These are phyloP conservation scores for Alternaria gansuensis DNA, from an alignment of 2,329 filamentous ascomycete species.

Conservation along the genomic window DNA sequence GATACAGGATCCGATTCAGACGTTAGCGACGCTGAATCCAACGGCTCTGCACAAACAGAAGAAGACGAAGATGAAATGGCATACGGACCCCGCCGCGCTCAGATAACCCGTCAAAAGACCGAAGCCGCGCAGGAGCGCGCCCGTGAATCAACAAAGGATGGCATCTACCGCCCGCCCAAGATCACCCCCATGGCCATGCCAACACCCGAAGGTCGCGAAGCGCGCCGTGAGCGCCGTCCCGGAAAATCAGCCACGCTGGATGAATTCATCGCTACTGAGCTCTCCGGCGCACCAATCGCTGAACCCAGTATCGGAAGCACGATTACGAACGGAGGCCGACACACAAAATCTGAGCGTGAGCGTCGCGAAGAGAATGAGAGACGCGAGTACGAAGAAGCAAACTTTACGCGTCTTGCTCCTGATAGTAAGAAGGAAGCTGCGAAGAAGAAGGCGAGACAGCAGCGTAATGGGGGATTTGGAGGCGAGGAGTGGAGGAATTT, in stretches of 20 bases:
- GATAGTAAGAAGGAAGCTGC: conserved; percentile 86
- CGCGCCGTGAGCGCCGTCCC: conserved; percentile 68
- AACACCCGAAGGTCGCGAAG: conserved; percentile 67
- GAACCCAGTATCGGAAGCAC: conserved; percentile 93
- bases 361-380: conserved; percentile 80
- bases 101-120: conserved; percentile 49
- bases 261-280: conserved; percentile 86
- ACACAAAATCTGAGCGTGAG: conserved; percentile 79
- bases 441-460: conserved; percentile 63
- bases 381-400: conserved; percentile 87
- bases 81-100: conserved; percentile 68
- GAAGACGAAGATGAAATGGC: conserved; percentile 66
- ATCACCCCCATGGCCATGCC: conserved; percentile 89
- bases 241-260: conserved; percentile 86
- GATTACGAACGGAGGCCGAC: conserved; percentile 79
- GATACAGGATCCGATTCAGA: conserved; percentile 55
- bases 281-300: conserved; percentile 81
- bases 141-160: conserved; percentile 60
- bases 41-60: conserved; percentile 39
- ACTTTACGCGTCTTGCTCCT: conserved; percentile 86
- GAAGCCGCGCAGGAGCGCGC: conserved; percentile 30
- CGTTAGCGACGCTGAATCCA: conserved; percentile 50
- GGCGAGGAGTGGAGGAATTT: conserved; percentile 93
- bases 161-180: conserved; percentile 87
- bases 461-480: conserved; percentile 69